Conservation (phyloP, 441 rosid genomes). For the Omphalea diandra region DNA sequence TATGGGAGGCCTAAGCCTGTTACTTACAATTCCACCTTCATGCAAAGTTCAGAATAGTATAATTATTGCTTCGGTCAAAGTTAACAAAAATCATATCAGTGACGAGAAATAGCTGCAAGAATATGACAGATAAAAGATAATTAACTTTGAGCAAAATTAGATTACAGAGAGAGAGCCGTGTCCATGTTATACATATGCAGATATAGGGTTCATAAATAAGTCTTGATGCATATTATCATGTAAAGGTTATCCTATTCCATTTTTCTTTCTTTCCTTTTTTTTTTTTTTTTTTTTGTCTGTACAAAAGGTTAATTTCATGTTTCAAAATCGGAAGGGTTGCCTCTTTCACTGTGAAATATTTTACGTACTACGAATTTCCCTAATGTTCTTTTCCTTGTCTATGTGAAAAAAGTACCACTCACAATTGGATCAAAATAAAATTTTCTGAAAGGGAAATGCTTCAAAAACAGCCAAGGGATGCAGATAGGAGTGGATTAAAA, state of each 20-base stretch:
- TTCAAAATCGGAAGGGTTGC: not conserved
- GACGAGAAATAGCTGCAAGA: too few relatives aligned
- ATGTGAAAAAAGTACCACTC: not conserved
- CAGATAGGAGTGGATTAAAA: not conserved
- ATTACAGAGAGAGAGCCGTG: too few relatives aligned
- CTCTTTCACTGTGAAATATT: not conserved
- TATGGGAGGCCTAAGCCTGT: constrained; percentile 71
- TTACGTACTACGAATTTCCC: not conserved
- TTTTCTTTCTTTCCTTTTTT: too few relatives aligned
- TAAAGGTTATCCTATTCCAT: not conserved
- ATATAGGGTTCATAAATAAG: not conserved
- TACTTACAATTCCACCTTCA: constrained; percentile 82
- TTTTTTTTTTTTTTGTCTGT: too few relatives aligned
- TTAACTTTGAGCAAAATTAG: too few relatives aligned
- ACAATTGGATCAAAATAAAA: not conserved
- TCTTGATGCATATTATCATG: not conserved
- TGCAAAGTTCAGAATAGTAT: constrained; percentile 2
- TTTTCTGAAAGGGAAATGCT: not conserved
- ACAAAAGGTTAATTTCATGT: not conserved
- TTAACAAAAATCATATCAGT: too few relatives aligned
- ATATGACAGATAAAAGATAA: too few relatives aligned
- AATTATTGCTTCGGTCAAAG: too few relatives aligned
- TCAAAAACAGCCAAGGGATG: too few relatives aligned
- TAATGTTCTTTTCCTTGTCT: too few relatives aligned
- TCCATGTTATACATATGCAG: not conserved